Evolutionary conservation across 1,139 yeast species (phyloP), one percentile per base, ranked within the genome.

Genomic region (Scheffersomyces segobiensis): DNA sequence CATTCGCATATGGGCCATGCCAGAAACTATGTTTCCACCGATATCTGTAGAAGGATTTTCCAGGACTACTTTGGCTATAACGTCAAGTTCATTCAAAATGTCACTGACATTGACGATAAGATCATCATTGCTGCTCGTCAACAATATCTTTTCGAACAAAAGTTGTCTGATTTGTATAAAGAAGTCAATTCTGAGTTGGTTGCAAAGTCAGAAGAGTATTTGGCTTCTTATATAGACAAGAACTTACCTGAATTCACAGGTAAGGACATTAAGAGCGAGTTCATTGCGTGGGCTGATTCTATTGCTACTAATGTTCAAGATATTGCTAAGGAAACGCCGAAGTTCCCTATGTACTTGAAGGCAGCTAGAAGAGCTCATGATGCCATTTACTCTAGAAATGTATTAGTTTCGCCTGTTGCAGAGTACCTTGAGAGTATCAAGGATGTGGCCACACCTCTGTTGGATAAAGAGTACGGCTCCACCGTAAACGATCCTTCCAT

Each of bases 1-100:
- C 88, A 96, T 52, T 87, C 96, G 56, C 99, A 95, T 71, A 92
- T 95, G 98, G 99, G 99, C n/a, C 99, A 96, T 75, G 99, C 99
- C 21, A 82, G 99, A 74, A 95, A 95, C 77, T 96, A 95, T 71
- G 98, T 95, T 55, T 87, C 97, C 10, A 91, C 92, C 56, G 99
- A 96, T 73, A 92, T 95, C 70, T 90, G 92, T 71, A 86, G 99
- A 71, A 84, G 99, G 65, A 84, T 96, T 54, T 73, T 95, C 64
- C 91, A 88, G 71, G 93, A 93, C 71, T 93, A 92, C 74, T 95
- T 96, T 76, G 97, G 97, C 21, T 95, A 91, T 76, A 87, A 91
- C 66, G 84, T 95, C 53, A 82, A 82, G 55, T 95, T 93, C 74
- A 93, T 96, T 55, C 99, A 96, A 77, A 95, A 95, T 69, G 98